Evolutionary conservation across 139 green algal species (phyloP), one percentile per base, ranked within the genome.

Genomic region (Chara braunii): DNA sequence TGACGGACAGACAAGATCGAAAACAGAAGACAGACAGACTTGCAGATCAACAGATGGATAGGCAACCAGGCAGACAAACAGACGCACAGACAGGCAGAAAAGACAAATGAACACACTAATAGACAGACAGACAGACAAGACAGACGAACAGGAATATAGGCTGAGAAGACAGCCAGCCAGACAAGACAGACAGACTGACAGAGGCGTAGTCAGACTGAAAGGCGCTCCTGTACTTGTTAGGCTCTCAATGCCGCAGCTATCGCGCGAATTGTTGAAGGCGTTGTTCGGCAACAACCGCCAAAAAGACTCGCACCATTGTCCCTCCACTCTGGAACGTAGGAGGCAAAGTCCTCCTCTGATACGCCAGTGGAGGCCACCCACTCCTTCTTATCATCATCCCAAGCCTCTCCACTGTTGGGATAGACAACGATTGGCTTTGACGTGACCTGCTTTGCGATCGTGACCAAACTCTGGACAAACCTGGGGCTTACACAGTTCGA

Each of bases 201-300:
- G n/a, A n/a, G n/a, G n/a, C n/a, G n/a, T n/a, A n/a, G n/a, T n/a
- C n/a, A n/a, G n/a, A n/a, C n/a, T n/a, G n/a, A n/a, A n/a, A n/a
- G n/a, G n/a, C n/a, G n/a, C n/a, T n/a, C n/a, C n/a, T n/a, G n/a
- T n/a, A n/a, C n/a, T n/a, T n/a, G n/a, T 56, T 7, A 26, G 7
- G n/a, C n/a, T n/a, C n/a, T 61, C 9, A 61, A 50, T 4, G 4
- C 14, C n/a, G 7, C 9, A 4, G 9, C 9, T 12, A 61, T 61
- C 4, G 9, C 8, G 22, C 22, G 24, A 24, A 73, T 73, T 35
- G 68, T 77, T 53, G 55, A 24, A 8, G 68, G 68, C 18, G 68
- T 77, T 29, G 68, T 77, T 11, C 68, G 59, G 60, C 68, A 77
- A 37, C 68, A 77, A 9, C 68, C 68, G 18, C 68, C 68, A 2